Base-by-base conservation (phyloP, 2,329 filamentous ascomycete genomes). In the Didymella pinodella region DNA sequence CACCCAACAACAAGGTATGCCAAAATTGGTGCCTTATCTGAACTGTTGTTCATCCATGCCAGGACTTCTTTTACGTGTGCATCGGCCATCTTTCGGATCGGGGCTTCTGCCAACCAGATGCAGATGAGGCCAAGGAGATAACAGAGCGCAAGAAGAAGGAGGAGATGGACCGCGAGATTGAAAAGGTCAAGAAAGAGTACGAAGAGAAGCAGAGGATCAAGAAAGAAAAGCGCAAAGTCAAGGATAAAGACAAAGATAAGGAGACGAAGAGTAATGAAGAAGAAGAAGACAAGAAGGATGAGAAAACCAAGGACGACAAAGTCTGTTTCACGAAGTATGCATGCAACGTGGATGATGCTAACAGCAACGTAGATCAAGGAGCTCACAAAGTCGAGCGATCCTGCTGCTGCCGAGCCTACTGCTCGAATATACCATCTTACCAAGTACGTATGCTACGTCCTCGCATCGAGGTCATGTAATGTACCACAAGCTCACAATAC, bases 61-160 rank as follows among this genome's bases (percentile, higher is more conserved):
- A 89, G 87, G 93, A 97, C 75, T 96, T 93, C 79, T 98, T 99
- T 81, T 97, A 96, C 75, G 86, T 96, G 44, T 99, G 95, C 69
- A 84, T 88, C 6, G 82, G 85, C 31, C 95, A 99, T 77, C 81
- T 98, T 8, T 91, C 90, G 70, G 95, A 98, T 72, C 83, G 82
- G 31, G 87, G 90, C 40, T 98, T 97, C 76, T 94, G 91, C 72
- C 83, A 83, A 25, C 82, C 87, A 3, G 89, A 91, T 60, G 88
- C 90, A 60, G 83, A 91, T 59, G 90, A 93, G 70, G 85, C 88
- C 51, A 88, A 85, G 8, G 79, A 79, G 20, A 59, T 78, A 5
- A 79, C 64, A 81, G 89, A 60, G 70, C 86, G 71, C 84, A 88
- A 75, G 85, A 71, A 80, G 60, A 70, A 80, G 55, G 81, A 81